phyloP scores from a whole-genome alignment of 768 basidiomycete species.

The Panaeolus papilionaceus region DNA sequence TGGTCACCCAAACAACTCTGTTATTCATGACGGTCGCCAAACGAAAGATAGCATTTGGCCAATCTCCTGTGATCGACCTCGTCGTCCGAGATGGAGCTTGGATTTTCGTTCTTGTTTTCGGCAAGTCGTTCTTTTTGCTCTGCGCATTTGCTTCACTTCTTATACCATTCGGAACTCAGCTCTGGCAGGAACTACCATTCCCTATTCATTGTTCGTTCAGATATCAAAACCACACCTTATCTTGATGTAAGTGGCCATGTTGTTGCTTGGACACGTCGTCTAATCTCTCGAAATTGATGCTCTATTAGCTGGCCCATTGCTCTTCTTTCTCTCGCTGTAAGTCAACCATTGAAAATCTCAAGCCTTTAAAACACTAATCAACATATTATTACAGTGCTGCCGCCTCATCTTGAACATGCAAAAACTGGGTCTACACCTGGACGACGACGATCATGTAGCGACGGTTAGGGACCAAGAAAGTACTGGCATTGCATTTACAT shows the following conservation, averaged over 20 bases:
- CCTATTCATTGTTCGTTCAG: slow-evolving; percentile 25
- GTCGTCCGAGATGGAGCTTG: slow-evolving; percentile 28
- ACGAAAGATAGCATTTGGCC: slow-evolving; percentile 24
- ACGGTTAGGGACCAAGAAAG: slow-evolving; percentile 6
- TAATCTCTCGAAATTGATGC: too few species aligned
- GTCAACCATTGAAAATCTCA: not conserved
- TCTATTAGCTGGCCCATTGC: slow-evolving; percentile 25
- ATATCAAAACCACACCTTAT: slow-evolving; percentile 27
- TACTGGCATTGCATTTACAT: slow-evolving; percentile 23
- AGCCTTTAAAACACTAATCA: not conserved
- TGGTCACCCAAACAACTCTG: slow-evolving; percentile 24
- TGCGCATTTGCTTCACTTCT: not conserved
- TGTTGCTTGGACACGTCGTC: not conserved
- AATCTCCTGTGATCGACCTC: slow-evolving; percentile 24
- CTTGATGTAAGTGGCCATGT: slow-evolving; percentile 21
- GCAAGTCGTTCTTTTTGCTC: slow-evolving; percentile 11
- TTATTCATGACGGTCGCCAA: slow-evolving; percentile 26
- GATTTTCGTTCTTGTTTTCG: slow-evolving; percentile 25
- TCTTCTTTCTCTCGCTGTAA: slow-evolving; percentile 25
- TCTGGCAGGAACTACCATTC: slow-evolving; percentile 24
- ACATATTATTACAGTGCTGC: slow-evolving; percentile 20
- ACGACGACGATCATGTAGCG: not conserved
- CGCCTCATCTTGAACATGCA: slow-evolving; percentile 27
- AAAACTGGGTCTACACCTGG: slow-evolving; percentile 17
- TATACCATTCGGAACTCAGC: slow-evolving; percentile 9